phyloP scores from a whole-genome alignment of 2,329 filamentous ascomycete genomes.

The Aspergillus tubingensis region DNA sequence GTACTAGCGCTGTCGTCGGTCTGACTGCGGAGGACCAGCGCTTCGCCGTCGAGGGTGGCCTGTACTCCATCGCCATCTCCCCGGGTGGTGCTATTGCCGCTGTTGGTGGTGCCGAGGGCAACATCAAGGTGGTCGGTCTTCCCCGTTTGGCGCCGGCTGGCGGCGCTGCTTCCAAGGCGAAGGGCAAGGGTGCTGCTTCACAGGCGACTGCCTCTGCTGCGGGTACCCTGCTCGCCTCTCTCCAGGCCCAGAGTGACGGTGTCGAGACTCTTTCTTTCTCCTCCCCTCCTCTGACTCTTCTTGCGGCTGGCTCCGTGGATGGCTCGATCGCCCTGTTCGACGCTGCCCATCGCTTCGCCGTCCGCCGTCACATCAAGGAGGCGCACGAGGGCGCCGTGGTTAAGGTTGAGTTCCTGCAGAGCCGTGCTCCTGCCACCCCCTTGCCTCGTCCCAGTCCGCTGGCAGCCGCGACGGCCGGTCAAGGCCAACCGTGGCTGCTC shows the following conservation, averaged over 20 bases:
- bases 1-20: constrained; percentile 68
- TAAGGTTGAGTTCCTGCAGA: constrained; percentile 80
- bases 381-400: constrained; percentile 89
- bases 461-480: constrained; percentile 28
- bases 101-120: constrained; percentile 82
- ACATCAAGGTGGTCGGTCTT: constrained; percentile 81
- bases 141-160: constrained; percentile 59
- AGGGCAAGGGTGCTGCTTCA: constrained; percentile 50
- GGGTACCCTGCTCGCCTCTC: constrained; percentile 75
- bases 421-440: constrained; percentile 39
- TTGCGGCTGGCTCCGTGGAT: constrained; percentile 66
- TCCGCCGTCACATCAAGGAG: constrained; percentile 77
- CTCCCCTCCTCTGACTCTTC: constrained; percentile 60
- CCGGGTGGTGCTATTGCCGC: constrained; percentile 78
- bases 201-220: constrained; percentile 49
- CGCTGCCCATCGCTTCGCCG: constrained; percentile 78
- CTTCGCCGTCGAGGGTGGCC: constrained; percentile 86
- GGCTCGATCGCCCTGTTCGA: constrained; percentile 82
- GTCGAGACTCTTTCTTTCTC: constrained; percentile 74
- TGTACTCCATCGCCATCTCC: constrained; percentile 84
- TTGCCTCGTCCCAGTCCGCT: constrained; percentile 27
- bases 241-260: constrained; percentile 76
- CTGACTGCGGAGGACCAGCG: constrained; percentile 82
- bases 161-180: constrained; percentile 49
- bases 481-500: constrained; percentile 65